phyloP scores from a whole-genome alignment of 108 stramenopile genomes.

The Tribonema minus region DNA sequence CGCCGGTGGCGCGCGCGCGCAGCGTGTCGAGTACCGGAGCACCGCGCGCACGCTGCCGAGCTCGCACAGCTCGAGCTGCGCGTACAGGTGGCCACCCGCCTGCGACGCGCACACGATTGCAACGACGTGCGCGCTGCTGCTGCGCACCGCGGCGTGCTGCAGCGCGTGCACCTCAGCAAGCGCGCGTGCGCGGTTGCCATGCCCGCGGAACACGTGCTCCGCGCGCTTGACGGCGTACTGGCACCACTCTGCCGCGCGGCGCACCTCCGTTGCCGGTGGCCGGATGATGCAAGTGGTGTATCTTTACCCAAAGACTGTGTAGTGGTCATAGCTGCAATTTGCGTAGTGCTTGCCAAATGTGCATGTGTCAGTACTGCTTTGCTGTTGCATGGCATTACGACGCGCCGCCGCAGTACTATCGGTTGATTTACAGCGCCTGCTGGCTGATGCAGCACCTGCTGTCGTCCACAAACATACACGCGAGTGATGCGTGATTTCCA shows the following conservation, averaged over 20 bases:
- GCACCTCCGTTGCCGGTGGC: no score
- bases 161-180: conserved; percentile 36
- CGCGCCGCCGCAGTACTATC: no score
- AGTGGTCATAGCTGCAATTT: no score
- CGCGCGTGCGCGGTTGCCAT: conserved; percentile 19
- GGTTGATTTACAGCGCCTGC: no score
- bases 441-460: no score
- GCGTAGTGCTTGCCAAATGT: no score
- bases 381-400: no score
- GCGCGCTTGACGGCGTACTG: conserved; percentile 37
- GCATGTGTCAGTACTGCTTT: no score
- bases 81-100: conserved; percentile 37
- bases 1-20: neutral
- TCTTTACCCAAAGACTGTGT: no score
- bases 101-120: conserved; percentile 40
- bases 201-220: conserved; percentile 31
- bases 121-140: conserved; percentile 6
- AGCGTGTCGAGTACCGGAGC: conserved; percentile 41
- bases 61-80: conserved; percentile 44
- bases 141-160: neutral
- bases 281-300: no score
- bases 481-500: no score
- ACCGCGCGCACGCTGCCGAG: conserved; percentile 30
- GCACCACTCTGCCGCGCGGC: neutral
- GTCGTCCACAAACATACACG: no score